These are phyloP conservation scores for Aspergillus sergii DNA, from an alignment of 2,329 filamentous ascomycete genomes.

Conservation along the genomic window DNA sequence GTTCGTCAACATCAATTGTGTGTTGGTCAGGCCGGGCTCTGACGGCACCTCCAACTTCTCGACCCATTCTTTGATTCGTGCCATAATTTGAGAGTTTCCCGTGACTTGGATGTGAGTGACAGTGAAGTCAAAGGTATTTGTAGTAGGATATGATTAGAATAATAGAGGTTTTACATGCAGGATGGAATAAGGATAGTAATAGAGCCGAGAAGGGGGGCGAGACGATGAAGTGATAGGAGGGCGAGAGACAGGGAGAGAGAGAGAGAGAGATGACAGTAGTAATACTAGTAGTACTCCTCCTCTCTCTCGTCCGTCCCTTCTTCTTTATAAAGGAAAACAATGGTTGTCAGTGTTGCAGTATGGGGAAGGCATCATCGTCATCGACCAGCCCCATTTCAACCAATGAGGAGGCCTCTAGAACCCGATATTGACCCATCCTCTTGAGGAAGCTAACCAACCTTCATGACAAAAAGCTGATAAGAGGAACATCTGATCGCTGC, in stretches of 20 bases:
- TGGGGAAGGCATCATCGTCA: neutral
- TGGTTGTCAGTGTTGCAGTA: neutral
- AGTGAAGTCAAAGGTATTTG: neutral
- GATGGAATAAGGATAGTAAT: neutral
- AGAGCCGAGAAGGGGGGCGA: neutral
- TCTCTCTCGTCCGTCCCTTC: neutral
- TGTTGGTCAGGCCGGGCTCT: conserved; percentile 74
- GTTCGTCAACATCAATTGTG: conserved; percentile 86
- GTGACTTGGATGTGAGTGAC: neutral
- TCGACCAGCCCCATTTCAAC: neutral
- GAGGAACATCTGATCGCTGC: conserved; percentile 1
- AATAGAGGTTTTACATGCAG: neutral
- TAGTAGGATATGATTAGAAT: neutral
- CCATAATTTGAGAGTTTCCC: conserved; percentile 21
- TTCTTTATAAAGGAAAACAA: neutral
- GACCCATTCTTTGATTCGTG: conserved; percentile 32
- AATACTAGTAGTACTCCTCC: too few species aligned
- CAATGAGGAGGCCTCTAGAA: neutral
- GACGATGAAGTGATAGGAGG: neutral
- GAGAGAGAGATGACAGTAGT: too few species aligned
- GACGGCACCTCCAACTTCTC: conserved; percentile 70
- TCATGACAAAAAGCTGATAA: conserved; percentile 2
- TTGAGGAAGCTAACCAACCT: neutral
- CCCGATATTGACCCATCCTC: neutral
- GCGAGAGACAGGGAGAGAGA: neutral